phyloP scores from a whole-genome alignment of 108 stramenopile species.

The Cyclotella choctawhatcheeana region DNA sequence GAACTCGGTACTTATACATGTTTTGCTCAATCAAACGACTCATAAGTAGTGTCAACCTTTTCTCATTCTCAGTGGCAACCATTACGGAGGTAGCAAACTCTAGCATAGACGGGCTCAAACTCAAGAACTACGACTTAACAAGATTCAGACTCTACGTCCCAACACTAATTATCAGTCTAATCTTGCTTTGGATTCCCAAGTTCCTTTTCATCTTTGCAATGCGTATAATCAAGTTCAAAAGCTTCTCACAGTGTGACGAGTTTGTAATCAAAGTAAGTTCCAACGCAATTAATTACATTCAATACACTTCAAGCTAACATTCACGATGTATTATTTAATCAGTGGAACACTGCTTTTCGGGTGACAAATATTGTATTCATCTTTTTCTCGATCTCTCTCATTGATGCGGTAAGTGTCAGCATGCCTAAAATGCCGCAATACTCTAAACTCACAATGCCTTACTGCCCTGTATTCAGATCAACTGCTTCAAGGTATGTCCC shows the following conservation, averaged over 20 bases:
- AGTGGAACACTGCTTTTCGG: conserved; percentile 46
- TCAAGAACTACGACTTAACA: conserved; percentile 16
- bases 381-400: conserved; percentile 33
- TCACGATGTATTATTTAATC: too few species aligned
- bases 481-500: conserved; percentile 26
- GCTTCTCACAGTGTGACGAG: conserved; percentile 43
- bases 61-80: neutral
- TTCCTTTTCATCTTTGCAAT: conserved; percentile 43
- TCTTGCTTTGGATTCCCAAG: conserved; percentile 51
- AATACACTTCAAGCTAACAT: too few species aligned
- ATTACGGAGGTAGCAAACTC: conserved; percentile 9
- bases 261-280: conserved; percentile 35
- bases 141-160: conserved; percentile 44
- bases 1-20: neutral
- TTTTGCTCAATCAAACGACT: conserved; percentile 8
- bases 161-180: conserved; percentile 42
- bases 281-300: too few species aligned
- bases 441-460: too few species aligned
- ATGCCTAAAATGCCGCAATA: too few species aligned
- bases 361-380: conserved; percentile 38
- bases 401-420: too few species aligned
- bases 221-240: conserved; percentile 58
- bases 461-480: too few species aligned
- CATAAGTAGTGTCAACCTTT: too few species aligned
- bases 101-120: conserved; percentile 4